Percentiles rank a stretch among this genome's conserved stretches.
Conservation (phyloP, 441 rosid genomes). For the Rhodomyrtus psidioides region DNA sequence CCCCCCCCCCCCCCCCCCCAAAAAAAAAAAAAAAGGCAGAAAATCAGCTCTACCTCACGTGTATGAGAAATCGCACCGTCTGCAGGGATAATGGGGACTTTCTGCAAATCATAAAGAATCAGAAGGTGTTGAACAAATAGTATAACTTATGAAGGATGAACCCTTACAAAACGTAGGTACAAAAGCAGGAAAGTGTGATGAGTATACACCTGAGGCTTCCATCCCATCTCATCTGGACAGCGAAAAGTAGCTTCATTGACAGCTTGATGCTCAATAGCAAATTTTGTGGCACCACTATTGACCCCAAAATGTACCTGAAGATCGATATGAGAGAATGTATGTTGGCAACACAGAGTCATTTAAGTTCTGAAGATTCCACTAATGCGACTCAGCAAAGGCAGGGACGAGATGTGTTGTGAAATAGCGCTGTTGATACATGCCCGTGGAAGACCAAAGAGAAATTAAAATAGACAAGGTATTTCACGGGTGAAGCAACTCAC, state of each 20-base stretch:
- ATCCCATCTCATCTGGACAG: constrained; percentile 96
- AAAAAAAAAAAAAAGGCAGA: not conserved
- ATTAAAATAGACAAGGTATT: not conserved
- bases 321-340: not conserved
- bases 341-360: not conserved
- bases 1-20: no score
- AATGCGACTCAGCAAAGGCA: not conserved
- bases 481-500: constrained; percentile 26
- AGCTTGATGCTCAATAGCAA: constrained; percentile 86
- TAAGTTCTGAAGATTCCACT: not conserved
- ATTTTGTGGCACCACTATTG: constrained; percentile 84
- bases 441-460: not conserved
- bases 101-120: constrained; percentile 37
- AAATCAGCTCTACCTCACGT: constrained; percentile 48
- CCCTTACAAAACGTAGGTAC: not conserved
- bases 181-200: not conserved
- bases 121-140: not conserved
- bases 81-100: constrained; percentile 62
- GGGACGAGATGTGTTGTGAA: not conserved
- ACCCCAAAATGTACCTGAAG: constrained; percentile 90
- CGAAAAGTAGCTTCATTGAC: constrained; percentile 96
- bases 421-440: not conserved
- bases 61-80: constrained; percentile 70
- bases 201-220: constrained; percentile 87
- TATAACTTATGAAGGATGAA: not conserved